Evolutionary conservation across 2,329 filamentous ascomycete species (phyloP), one percentile per base, ranked within the genome.

Genomic region (Monilinia polystroma): DNA sequence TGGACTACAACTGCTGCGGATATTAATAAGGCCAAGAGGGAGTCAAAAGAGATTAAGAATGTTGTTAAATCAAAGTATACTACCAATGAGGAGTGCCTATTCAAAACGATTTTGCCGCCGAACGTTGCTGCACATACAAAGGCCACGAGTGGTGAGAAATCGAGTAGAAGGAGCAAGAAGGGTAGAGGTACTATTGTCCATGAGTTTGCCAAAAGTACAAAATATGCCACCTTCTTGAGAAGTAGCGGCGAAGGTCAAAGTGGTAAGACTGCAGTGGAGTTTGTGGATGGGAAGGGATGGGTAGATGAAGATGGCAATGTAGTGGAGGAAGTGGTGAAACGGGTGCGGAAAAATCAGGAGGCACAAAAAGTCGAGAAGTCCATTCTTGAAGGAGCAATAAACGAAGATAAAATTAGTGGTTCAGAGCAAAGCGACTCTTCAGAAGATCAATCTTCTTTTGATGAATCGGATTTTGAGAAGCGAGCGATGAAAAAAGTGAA

Each of bases 231-330:
- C 5, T 97, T 97, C 75, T 78, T 97, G 67, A 92, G 91, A 76
- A 81, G 82, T 7, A 81, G 76, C 53, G 78, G 80, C 6, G 76
- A 79, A 1, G 79, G 78, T 1, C 78, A 79, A 2, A 78, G 77
- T 12, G 76, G 77, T 20, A 82, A 82, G 57, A 76, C 81, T n/a
- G 81, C 83, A 51, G 77, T 82, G 3, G 87, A 89, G 66, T 97
- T 89, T 76, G 85, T 95, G 52, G 90, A 97, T 64, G 93, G 90
- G 29, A 89, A 90, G 74, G 94, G 94, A 1, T 98, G 95, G 94
- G 84, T 97, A 0, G 90, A 97, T 73, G 85, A 87, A 69, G 81
- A 89, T 20, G 93, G 93, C 7, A 86, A 88, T 66, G 80, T 97
- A 1, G 85, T 96, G 2, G 91, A 96, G 77, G 78, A 78, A 62